Conservation (phyloP, 768 basidiomycete genomes). For the Xerocomus spinulosus region DNA sequence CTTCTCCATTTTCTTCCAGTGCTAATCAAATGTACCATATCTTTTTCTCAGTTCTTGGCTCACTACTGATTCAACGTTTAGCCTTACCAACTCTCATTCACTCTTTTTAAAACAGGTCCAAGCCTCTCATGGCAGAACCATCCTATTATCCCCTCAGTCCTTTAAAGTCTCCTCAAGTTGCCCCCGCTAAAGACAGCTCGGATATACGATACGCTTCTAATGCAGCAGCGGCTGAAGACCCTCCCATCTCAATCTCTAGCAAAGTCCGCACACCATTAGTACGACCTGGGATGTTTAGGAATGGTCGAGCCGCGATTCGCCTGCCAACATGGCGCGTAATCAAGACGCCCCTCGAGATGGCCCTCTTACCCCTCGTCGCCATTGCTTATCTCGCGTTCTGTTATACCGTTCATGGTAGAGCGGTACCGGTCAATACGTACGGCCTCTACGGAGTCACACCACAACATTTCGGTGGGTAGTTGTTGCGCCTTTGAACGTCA, state of each 20-base stretch:
- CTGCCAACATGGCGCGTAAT: slow-evolving; percentile 7
- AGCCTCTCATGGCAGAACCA: slow-evolving; percentile 10
- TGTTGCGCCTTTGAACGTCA: neutral
- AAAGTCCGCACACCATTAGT: slow-evolving; percentile 5
- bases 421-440: slow-evolving; percentile 23
- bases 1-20: neutral
- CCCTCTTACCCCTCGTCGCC: slow-evolving; percentile 23
- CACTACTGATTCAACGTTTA: neutral
- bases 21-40: neutral
- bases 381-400: slow-evolving; percentile 29
- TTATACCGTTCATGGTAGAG: slow-evolving; percentile 20
- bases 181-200: too few species aligned
- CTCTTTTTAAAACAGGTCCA: neutral
- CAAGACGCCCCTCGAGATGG: slow-evolving; percentile 10
- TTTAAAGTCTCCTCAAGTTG: slow-evolving; percentile 4
- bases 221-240: neutral
- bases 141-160: slow-evolving; percentile 20
- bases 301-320: neutral
- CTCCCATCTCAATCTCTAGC: neutral
- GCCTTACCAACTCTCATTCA: slow-evolving; percentile 9
- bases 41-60: too few species aligned
- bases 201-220: neutral
- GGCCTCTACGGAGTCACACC: slow-evolving; percentile 20
- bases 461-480: slow-evolving; percentile 17
- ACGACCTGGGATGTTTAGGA: neutral